Percentiles rank a stretch among this genome's conserved stretches.
phyloP scores from a whole-genome alignment of 1,284 basidiomycete genomes.

The Abortiporus biennis region DNA sequence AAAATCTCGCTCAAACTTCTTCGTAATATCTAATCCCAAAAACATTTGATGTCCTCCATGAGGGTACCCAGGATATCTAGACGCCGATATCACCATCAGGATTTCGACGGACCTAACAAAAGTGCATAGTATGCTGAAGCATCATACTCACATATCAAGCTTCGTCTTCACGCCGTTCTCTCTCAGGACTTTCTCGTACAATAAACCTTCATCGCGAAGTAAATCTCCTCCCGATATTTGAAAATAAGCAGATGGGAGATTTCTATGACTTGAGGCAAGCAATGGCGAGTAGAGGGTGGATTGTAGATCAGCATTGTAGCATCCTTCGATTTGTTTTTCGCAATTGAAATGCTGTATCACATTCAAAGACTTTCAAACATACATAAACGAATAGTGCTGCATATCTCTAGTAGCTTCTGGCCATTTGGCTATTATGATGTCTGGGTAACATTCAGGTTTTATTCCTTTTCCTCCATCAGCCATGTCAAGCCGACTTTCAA shows the following conservation, averaged over 20 bases:
- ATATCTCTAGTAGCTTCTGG: no score
- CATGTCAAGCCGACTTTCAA: conserved; percentile 8
- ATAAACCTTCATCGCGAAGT: conserved; percentile 15
- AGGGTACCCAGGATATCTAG: conserved; percentile 11
- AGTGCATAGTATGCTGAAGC: no score
- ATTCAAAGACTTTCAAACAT: no score
- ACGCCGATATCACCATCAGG: no score
- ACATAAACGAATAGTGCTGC: no score
- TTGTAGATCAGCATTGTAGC: no score
- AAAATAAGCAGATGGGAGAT: conserved; percentile 11
- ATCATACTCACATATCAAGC: conserved; percentile 10
- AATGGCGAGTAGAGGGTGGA: conserved; percentile 8
- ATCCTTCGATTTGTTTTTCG: no score
- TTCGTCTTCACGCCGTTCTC: conserved; percentile 11
- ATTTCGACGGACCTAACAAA: not conserved
- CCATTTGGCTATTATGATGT: no score
- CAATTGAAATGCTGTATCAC: no score
- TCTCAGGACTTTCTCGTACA: conserved; percentile 9
- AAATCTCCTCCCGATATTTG: conserved; percentile 14
- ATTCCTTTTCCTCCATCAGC: no score
- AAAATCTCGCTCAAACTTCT: conserved; percentile 8
- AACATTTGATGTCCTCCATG: conserved; percentile 9
- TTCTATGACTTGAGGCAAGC: conserved; percentile 5
- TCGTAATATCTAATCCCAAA: not conserved
- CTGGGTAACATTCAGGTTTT: no score